Base-by-base conservation (phyloP, 2,329 filamentous ascomycete species). In the Penicillium sp. region DNA sequence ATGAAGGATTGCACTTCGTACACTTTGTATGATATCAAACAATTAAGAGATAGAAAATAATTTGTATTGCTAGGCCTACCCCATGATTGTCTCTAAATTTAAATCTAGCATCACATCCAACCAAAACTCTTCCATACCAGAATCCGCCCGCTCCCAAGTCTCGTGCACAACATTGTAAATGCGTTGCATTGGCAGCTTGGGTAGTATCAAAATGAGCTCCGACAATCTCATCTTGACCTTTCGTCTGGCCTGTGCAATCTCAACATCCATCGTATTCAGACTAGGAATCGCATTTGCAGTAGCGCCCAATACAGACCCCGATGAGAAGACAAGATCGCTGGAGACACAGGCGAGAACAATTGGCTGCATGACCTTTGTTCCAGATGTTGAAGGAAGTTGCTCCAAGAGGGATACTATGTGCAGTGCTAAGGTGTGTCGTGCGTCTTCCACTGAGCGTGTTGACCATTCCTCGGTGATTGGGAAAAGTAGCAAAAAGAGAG, bases 51-150 rank as follows among this genome's bases (percentile, higher is more conserved):
- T 23, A 23, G n/a, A 23, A 3, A 23, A 23, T 3, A 23, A 23
- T 23, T 23, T 23, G 3, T 23, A 23, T 23, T 23, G 23, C 34
- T 23, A 29, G 19, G 38, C 50, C 57, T 47, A 62, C 40, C 61
- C 61, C 61, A 64, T 61, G 14, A 64, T 64, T 7, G 61, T 64
- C 48, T 62, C 61, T 38, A 64, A 58, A 38, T 61, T 61, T 16
- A 53, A 50, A 43, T 64, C 61, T 44, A 64, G 42, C 61, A 64
- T 64, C 38, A 61, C 50, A 55, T 62, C 61, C 39, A 64, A 16
- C 61, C 61, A 64, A 41, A 61, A 64, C 19, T 50, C 53, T 4
- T 39, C 39, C 27, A 56, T 27, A 10, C 60, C 61, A 41, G 55
- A 54, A 43, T 64, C 61, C 4, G 61, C 61, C 43, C 50, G 47